These are phyloP conservation scores for Phylloporus rhodoxanthus DNA, from an alignment of 768 basidiomycete species.

Conservation along the genomic window DNA sequence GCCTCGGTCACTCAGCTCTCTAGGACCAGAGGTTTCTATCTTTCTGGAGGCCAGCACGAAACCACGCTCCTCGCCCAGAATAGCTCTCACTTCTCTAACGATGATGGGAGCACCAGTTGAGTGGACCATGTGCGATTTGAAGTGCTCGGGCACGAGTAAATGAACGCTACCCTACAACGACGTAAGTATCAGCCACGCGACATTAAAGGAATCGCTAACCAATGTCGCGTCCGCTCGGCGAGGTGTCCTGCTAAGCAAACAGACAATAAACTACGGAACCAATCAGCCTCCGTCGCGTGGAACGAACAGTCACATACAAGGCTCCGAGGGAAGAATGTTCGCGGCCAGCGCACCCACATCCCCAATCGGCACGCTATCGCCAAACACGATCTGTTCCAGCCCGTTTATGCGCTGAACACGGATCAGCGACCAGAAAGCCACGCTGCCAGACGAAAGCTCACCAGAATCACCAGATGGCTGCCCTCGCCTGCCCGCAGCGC, in stretches of 20 bases:
- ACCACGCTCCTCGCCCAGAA: conserved; percentile 41
- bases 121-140: conserved; percentile 87
- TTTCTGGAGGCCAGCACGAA: conserved; percentile 48
- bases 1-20: conserved; percentile 63
- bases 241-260: conserved; percentile 55
- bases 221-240: conserved; percentile 49
- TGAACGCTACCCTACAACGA: conserved; percentile 53
- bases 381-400: conserved; percentile 51
- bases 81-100: conserved; percentile 49
- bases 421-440: neutral
- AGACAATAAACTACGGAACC: conserved; percentile 46
- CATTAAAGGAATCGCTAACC: conserved; percentile 36
- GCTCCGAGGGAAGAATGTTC: conserved; percentile 50
- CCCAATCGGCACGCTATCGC: conserved; percentile 38
- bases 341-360: conserved; percentile 41
- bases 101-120: conserved; percentile 61
- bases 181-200: conserved; percentile 1
- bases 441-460: conserved; percentile 32
- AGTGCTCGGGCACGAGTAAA: conserved; percentile 82
- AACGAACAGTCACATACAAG: conserved; percentile 35
- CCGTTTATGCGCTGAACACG: conserved; percentile 59
- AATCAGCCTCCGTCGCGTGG: neutral
- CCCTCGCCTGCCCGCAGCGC: conserved; percentile 47
- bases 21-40: conserved; percentile 79
- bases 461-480: conserved; percentile 57